Evolutionary conservation across 768 basidiomycete species (phyloP), one percentile per base, ranked within the genome.

Genomic region (Mycena maculata): DNA sequence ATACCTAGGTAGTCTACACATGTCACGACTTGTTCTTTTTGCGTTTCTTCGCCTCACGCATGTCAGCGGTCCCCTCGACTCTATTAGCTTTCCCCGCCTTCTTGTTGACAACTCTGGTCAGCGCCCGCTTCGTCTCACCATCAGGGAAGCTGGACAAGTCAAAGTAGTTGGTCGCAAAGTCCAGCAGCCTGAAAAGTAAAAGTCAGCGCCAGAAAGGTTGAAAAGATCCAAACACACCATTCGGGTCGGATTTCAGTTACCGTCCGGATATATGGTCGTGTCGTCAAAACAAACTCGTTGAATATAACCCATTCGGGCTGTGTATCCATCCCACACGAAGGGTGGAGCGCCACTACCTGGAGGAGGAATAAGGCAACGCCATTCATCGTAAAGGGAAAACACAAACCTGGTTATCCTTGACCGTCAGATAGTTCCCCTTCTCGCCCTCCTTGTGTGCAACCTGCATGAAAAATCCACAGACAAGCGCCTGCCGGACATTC

Each of bases 381-480:
- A 4, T 33, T 11, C 41, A 1, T 33, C 4, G 57, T 15, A 31
- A 23, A 22, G 16, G 59, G 6, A 44, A 28, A 60, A 38, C 22
- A 75, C 86, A 22, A 68, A 88, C 93, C 82, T 98, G 96, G 71
- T 96, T 93, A 77, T 99, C 97, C 81, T 98, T 99, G 64, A 98
- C 90, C 0, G 96, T 99, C 68, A 91, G 67, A 75, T 99, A 99
- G 60, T 85, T 87, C 3, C 90, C 88, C 78, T 94, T 96, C 76
- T 95, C 94, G 4, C 94, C 94, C 75, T 96, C 95, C 77, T 94
- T 93, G 78, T 98, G 95, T 9, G 96, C 98, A 15, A 95, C 89
- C 76, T 98, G 97, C 97, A 98, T 98, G 81, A 98, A 99, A 85
- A 94, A 99, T 2, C 96, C 98, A 71, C 91, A 92, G 6, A 93